Conservation (phyloP, 1,139 yeast genomes). For the Yamadazyma songkhlaensis region DNA sequence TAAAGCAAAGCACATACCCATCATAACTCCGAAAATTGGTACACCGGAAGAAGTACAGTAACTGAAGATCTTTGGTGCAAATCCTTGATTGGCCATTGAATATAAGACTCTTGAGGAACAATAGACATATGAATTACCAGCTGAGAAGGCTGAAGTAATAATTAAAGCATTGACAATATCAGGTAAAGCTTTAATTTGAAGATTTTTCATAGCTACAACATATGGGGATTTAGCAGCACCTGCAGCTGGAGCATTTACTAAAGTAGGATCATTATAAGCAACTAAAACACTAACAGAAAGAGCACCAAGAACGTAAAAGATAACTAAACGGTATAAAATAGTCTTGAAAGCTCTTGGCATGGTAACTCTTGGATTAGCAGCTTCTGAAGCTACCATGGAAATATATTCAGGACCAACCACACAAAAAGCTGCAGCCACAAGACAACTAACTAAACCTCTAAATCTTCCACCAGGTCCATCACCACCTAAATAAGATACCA, state of each 20-base stretch:
- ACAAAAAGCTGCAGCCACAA: slow-evolving; percentile 60
- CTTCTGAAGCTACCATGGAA: slow-evolving; percentile 80
- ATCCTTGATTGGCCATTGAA: slow-evolving; percentile 34
- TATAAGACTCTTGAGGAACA: slow-evolving; percentile 38
- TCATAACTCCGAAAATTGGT: slow-evolving; percentile 48
- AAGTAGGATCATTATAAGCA: slow-evolving; percentile 38
- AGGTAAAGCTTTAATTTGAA: slow-evolving; percentile 34
- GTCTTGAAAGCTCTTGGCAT: slow-evolving; percentile 47
- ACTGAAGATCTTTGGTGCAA: slow-evolving; percentile 33
- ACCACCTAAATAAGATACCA: slow-evolving; percentile 47
- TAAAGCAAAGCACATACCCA: slow-evolving; percentile 58
- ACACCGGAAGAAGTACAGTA: slow-evolving; percentile 24
- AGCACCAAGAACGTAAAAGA: slow-evolving; percentile 57
- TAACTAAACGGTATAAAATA: slow-evolving; percentile 64
- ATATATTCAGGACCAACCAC: slow-evolving; percentile 84
- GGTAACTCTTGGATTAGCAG: slow-evolving; percentile 66
- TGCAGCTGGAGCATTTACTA: slow-evolving; percentile 20
- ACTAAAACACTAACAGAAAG: slow-evolving; percentile 35
- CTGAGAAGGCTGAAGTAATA: slow-evolving; percentile 31
- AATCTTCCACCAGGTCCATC: slow-evolving; percentile 63
- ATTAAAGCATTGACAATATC: slow-evolving; percentile 33
- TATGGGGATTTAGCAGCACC: slow-evolving; percentile 39
- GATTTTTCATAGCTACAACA: slow-evolving; percentile 40
- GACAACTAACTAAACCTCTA: slow-evolving; percentile 63
- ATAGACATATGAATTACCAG: slow-evolving; percentile 40